Evolutionary conservation across 345 rosid genomes (phyloP), one percentile per base, ranked within the genome.

Genomic region (Cardiospermum halicacabum): DNA sequence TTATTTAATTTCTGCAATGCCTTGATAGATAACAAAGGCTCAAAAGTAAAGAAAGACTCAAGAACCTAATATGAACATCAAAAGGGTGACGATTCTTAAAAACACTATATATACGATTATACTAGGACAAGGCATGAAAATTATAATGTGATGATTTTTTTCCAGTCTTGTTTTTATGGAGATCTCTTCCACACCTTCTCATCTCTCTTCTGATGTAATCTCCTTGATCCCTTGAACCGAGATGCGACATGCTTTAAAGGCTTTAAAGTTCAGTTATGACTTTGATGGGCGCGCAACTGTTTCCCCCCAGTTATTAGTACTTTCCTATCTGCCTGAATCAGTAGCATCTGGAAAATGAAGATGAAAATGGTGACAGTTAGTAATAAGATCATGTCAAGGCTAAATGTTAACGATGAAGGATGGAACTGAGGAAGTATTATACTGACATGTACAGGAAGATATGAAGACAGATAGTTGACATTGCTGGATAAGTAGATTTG

Each of bases 371-470:
- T 13, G 10, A 2, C 21, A 40, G 27, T 11, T n/a, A 34, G 9
- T 5, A 1, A 25, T 21, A 7, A 60, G 55, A 31, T 47, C 18
- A 22, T 24, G 11, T 24, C 3, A 24, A 57, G 30, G n/a, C 3
- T 1, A 16, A 13, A 26, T 34, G 3, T 40, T 12, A 40, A 40
- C 47, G 1, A 18, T 40, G 16, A 12, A 30, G 42, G 4, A 21
- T 42, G 9, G 24, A n/a, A 27, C 27, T 7, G 5, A 5, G 50
- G 48, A 45, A 60, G 24, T n/a, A 4, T 37, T 18, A 6, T 31
- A 73, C 85, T 67, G 10, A 73, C 80, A 74, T 76, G 67, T 78
- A 69, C 83, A 76, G 22, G 34, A 22, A 56, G 19, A 73, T 60
- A 37, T 19, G 43, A 68, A 62, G 64, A 51, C 43, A 18, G 57